phyloP scores from a whole-genome alignment of 805 yeast genomes.

The Wickerhamomyces bisporus region DNA sequence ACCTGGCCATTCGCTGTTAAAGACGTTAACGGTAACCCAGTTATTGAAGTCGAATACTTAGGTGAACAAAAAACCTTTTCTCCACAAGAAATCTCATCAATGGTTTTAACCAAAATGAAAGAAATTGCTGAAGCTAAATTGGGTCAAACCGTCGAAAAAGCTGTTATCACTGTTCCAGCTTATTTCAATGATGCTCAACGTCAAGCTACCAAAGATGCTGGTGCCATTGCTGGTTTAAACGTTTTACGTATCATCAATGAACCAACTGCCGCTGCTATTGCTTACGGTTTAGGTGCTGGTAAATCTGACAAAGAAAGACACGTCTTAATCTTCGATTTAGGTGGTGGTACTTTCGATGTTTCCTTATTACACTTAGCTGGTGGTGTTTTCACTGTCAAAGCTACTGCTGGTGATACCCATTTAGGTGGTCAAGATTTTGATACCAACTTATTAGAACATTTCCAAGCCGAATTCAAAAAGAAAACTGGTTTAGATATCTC shows the following conservation, averaged over 20 bases:
- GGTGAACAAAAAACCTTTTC: slow-evolving; percentile 66
- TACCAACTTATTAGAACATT: slow-evolving; percentile 89
- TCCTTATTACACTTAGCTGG: slow-evolving; percentile 89
- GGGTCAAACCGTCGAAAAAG: slow-evolving; percentile 66
- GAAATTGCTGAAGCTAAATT: slow-evolving; percentile 74
- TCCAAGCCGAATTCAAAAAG: slow-evolving; percentile 91
- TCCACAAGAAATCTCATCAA: slow-evolving; percentile 72
- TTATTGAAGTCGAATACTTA: slow-evolving; percentile 63
- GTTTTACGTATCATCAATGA: slow-evolving; percentile 73
- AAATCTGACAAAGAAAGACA: slow-evolving; percentile 76
- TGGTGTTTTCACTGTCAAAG: slow-evolving; percentile 95
- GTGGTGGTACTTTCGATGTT: slow-evolving; percentile 99
- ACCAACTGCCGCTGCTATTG: slow-evolving; percentile 97
- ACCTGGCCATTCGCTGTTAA: slow-evolving; percentile 80
- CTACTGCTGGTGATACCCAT: slow-evolving; percentile 99
- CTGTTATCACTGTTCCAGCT: slow-evolving; percentile 77
- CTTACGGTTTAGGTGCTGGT: slow-evolving; percentile 96
- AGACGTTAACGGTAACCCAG: slow-evolving; percentile 61
- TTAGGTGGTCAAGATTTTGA: slow-evolving; percentile 99
- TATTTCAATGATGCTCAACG: slow-evolving; percentile 77
- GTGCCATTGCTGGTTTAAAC: slow-evolving; percentile 75
- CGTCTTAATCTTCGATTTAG: slow-evolving; percentile 90
- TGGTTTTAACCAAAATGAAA: slow-evolving; percentile 80
- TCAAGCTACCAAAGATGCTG: slow-evolving; percentile 81
- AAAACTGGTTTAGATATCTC: slow-evolving; percentile 91